Evolutionary conservation across 2,329 filamentous ascomycete species (phyloP), one percentile per base, ranked within the genome.

Genomic region (Dactylellina parvicollis): DNA sequence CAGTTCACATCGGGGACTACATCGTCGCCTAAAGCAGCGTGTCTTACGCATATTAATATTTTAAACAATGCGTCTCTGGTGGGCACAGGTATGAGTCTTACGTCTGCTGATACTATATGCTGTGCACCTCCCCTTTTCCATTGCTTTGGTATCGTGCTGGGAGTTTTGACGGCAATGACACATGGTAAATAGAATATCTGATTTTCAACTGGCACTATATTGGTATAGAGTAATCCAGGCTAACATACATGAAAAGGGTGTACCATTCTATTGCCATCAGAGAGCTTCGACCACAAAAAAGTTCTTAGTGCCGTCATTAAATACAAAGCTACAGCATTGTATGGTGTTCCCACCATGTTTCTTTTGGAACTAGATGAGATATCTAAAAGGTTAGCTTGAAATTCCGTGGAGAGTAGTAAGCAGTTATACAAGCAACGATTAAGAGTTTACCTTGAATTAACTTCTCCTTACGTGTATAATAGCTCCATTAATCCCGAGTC

Each of bases 131-230:
- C 91, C 0, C 84, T 95, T 1, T 95, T 95, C 83, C 91, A 95
- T 83, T 98, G 94, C 82, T 98, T 98, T 80, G 94, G 94, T 59
- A 89, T 86, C 78, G 90, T 97, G 4, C 83, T 98, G 0, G 94
- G 94, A 16, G 95, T 95, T 82, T 96, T 97, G 92, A 93, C 94
- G 0, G 95, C 92, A 0, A 92, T 91, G 0, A 96, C 93, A 0
- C 88, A 90, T 71, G 85, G 80, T 44, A 76, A 40, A 40, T 36
- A n/a, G n/a, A n/a, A n/a, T n/a, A n/a, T n/a, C n/a, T n/a, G n/a
- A n/a, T n/a, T n/a, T n/a, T n/a, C n/a, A n/a, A n/a, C n/a, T n/a
- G n/a, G n/a, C n/a, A n/a, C n/a, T n/a, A n/a, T n/a, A n/a, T n/a
- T n/a, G n/a, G n/a, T n/a, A n/a, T n/a, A 42, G 38, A n/a, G 16